Evolutionary conservation across 768 basidiomycete genomes (phyloP).

Genomic region (Pleurotus tuber-regium): DNA sequence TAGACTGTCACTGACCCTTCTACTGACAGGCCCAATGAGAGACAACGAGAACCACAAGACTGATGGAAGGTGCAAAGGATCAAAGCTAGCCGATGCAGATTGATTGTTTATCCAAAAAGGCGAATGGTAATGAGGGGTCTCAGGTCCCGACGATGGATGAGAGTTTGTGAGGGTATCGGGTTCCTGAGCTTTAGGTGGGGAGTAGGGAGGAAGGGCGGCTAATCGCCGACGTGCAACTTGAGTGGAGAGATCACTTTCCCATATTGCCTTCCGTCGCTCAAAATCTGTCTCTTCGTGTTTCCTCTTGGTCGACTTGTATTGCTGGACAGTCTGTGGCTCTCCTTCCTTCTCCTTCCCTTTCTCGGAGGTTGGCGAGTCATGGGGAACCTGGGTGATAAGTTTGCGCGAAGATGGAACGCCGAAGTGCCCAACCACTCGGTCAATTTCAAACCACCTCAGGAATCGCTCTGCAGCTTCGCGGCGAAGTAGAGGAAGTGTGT

Average conservation of each 20-base stretch:
- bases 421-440: slow-evolving; percentile 44
- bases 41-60: slow-evolving; percentile 60
- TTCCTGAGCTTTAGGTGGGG: neutral
- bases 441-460: slow-evolving; percentile 70
- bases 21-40: slow-evolving; percentile 46
- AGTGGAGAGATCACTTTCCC: slow-evolving; percentile 17
- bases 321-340: neutral
- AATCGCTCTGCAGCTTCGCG: slow-evolving; percentile 69
- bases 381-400: neutral
- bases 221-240: slow-evolving; percentile 12
- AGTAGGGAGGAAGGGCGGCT: slow-evolving; percentile 20
- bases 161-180: neutral
- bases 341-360: neutral
- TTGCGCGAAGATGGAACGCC: slow-evolving; percentile 3
- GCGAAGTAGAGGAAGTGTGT: slow-evolving; percentile 54
- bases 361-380: neutral
- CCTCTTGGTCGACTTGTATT: slow-evolving; percentile 2
- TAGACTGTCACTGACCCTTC: slow-evolving; percentile 15
- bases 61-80: slow-evolving; percentile 68
- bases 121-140: no score
- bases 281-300: neutral
- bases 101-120: no score
- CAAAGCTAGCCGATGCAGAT: slow-evolving; percentile 30
- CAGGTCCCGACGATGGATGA: no score
- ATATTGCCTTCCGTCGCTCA: slow-evolving; percentile 15